Conservation (phyloP, 257 asterid genomes). For the Solanum lignicaule region DNA sequence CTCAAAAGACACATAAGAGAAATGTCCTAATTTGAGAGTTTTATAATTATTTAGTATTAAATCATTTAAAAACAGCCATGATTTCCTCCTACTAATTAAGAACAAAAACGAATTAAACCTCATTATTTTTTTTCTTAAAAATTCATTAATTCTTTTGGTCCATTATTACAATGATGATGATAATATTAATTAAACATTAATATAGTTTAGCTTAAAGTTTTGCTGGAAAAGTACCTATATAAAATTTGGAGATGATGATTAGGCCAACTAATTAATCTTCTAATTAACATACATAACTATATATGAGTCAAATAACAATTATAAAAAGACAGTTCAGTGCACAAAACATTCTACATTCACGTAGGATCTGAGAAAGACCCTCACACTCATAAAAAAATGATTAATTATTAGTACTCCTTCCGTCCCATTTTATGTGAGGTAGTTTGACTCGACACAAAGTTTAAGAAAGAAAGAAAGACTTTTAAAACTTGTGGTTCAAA, state of each 20-base stretch:
- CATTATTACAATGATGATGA: slow-evolving; percentile 34
- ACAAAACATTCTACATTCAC: not conserved
- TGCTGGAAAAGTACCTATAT: slow-evolving; percentile 5
- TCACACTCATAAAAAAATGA: not conserved
- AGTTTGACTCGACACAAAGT: no score
- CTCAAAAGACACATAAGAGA: slow-evolving; percentile 36
- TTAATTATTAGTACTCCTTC: not conserved
- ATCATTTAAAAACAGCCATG: slow-evolving; percentile 43
- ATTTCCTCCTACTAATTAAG: slow-evolving; percentile 37
- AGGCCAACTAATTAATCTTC: slow-evolving; percentile 8
- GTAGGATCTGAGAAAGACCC: not conserved
- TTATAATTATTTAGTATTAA: slow-evolving; percentile 15
- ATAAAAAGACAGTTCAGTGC: not conserved
- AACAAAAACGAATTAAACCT: not conserved
- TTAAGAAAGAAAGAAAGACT: no score
- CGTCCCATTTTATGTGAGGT: no score
- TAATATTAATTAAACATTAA: slow-evolving; percentile 12
- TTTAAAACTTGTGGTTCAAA: no score
- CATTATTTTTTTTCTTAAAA: not conserved
- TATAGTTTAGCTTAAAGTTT: slow-evolving; percentile 1
- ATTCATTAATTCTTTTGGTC: slow-evolving; percentile 6
- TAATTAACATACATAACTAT: not conserved
- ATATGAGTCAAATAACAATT: not conserved
- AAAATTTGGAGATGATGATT: slow-evolving; percentile 30
- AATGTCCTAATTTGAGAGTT: slow-evolving; percentile 1